A percentile compares a stretch with the other conserved stretches of the same genome.
These are phyloP conservation scores for Cladosporium phlei DNA, from an alignment of 2,329 filamentous ascomycete genomes.

Conservation along the genomic window DNA sequence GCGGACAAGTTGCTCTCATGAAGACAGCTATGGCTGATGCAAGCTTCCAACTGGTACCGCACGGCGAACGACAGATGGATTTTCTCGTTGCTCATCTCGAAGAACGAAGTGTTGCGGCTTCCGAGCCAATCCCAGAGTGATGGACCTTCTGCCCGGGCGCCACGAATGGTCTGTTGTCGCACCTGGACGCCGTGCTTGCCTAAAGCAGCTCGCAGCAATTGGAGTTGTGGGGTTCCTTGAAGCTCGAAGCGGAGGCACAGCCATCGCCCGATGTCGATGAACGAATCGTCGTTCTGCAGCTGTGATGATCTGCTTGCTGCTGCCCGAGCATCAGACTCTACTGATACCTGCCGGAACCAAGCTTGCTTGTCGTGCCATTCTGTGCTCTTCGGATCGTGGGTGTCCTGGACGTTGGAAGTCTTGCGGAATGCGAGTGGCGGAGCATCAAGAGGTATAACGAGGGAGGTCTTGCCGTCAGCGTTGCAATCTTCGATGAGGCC, in stretches of 20 bases:
- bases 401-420: constrained; percentile 24
- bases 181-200: constrained; percentile 68
- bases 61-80: constrained; percentile 56
- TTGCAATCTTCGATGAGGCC: constrained; percentile 15
- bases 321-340: constrained; percentile 42
- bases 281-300: constrained; percentile 45
- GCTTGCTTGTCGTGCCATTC: constrained; percentile 53
- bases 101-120: not conserved
- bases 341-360: constrained; percentile 62
- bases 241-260: constrained; percentile 53
- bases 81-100: constrained; percentile 2
- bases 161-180: not conserved
- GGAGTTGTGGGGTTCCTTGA: too few relatives aligned
- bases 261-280: constrained; percentile 62
- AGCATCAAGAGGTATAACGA: constrained; percentile 38
- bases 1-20: constrained; percentile 61
- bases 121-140: constrained; percentile 10
- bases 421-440: constrained; percentile 28
- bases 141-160: not conserved
- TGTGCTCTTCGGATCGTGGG: constrained; percentile 37
- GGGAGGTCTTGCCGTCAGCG: constrained; percentile 19
- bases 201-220: too few relatives aligned
- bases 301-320: constrained; percentile 22
- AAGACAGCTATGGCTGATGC: constrained; percentile 73
- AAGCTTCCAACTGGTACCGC: constrained; percentile 88